Percentiles rank a stretch among this genome's conserved stretches.
Evolutionary conservation across 2,329 filamentous ascomycete species (phyloP).

Genomic region (Stagonosporopsis cucurbitacearum): DNA sequence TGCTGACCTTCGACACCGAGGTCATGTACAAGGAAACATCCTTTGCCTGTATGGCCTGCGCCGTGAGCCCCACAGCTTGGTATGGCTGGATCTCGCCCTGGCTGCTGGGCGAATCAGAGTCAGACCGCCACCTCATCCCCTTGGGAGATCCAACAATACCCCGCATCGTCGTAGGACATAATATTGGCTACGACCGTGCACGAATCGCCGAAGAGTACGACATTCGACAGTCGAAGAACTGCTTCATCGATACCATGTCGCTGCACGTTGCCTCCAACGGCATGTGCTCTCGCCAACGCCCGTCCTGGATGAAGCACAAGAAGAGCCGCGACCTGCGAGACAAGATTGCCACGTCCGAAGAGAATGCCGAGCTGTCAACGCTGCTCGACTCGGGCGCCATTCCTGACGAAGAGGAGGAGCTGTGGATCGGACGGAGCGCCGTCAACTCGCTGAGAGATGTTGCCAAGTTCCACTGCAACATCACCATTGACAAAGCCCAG

Average conservation of each 20-base stretch:
- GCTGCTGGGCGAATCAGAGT: slow-evolving; percentile 81
- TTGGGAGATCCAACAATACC: slow-evolving; percentile 76
- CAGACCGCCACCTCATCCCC: slow-evolving; percentile 81
- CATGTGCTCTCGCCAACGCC: slow-evolving; percentile 96
- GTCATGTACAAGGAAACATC: slow-evolving; percentile 94
- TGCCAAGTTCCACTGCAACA: slow-evolving; percentile 91
- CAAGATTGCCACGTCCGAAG: slow-evolving; percentile 73
- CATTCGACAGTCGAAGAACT: slow-evolving; percentile 80
- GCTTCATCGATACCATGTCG: slow-evolving; percentile 97
- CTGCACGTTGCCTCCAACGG: slow-evolving; percentile 97
- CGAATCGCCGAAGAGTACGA: slow-evolving; percentile 89
- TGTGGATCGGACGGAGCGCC: slow-evolving; percentile 94
- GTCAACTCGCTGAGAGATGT: slow-evolving; percentile 95
- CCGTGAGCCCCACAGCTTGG: slow-evolving; percentile 87
- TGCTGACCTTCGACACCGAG: slow-evolving; percentile 94
- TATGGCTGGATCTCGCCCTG: slow-evolving; percentile 98
- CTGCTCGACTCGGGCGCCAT: slow-evolving; percentile 72
- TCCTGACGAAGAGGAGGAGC: slow-evolving; percentile 85
- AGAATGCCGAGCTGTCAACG: slow-evolving; percentile 72
- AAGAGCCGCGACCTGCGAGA: slow-evolving; percentile 87
- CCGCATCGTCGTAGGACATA: slow-evolving; percentile 89
- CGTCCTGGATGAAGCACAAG: slow-evolving; percentile 96
- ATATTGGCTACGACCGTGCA: slow-evolving; percentile 92
- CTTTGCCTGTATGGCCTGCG: slow-evolving; percentile 96
- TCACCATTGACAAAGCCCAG: slow-evolving; percentile 87